phyloP scores from a whole-genome alignment of 2,329 filamentous ascomycete species.

The Neonectria faginata region DNA sequence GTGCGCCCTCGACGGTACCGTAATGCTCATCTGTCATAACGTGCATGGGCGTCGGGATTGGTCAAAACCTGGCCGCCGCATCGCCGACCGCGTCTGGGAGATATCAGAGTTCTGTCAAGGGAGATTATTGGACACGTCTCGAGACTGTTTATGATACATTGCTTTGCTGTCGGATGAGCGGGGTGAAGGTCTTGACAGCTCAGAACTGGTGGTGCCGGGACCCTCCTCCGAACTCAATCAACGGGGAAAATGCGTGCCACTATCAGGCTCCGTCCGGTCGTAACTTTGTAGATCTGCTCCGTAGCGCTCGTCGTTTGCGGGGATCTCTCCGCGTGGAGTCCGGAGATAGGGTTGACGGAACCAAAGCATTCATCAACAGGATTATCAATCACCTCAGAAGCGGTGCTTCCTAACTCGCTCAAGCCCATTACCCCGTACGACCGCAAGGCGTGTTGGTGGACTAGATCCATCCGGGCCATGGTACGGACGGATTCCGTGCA shows the following conservation, averaged over 20 bases:
- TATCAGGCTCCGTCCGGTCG: background rate
- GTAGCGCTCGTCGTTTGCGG: background rate
- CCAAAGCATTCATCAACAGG: conserved; percentile 1
- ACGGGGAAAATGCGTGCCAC: background rate
- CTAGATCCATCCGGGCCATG: conserved; percentile 1
- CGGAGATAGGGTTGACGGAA: conserved; percentile 4
- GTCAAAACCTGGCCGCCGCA: conserved; percentile 25
- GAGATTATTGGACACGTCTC: conserved; percentile 20
- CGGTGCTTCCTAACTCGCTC: conserved; percentile 2
- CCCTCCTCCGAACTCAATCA: conserved; percentile 2
- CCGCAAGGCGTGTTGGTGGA: conserved; percentile 4
- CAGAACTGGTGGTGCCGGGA: conserved; percentile 6
- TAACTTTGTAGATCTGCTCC: background rate
- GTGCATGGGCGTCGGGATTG: conserved; percentile 33
- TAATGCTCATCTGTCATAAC: conserved; percentile 45
- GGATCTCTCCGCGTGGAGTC: background rate
- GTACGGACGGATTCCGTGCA: background rate
- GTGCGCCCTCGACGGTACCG: conserved; percentile 27
- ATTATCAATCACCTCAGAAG: conserved; percentile 4
- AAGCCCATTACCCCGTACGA: conserved; percentile 17
- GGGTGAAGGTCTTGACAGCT: background rate
- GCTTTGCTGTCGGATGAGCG: conserved; percentile 19
- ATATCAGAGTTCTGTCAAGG: conserved; percentile 36
- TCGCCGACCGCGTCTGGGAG: conserved; percentile 22
- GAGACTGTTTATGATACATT: conserved; percentile 14